Evolutionary conservation across 75 land plant genomes (phyloP).

Genomic region (Chamaecyparis obtusa): DNA sequence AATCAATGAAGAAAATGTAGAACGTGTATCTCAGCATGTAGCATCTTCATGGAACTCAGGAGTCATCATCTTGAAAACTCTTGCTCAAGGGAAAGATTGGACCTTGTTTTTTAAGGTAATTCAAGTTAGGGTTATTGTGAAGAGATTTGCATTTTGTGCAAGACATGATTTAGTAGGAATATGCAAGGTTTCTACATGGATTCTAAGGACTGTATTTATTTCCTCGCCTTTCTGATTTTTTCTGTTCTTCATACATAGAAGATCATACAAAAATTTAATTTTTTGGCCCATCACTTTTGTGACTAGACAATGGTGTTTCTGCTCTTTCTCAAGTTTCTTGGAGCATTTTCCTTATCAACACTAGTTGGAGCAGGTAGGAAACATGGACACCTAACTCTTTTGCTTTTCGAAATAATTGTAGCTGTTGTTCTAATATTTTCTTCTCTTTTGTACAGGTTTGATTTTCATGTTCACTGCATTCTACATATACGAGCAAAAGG

Average conservation of each 20-base stretch:
- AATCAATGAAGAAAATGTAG: conserved; percentile 33
- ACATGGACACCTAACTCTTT: background rate
- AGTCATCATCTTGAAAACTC: background rate
- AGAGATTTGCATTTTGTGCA: background rate
- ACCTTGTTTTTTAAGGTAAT: conserved; percentile 54
- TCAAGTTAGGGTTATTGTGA: background rate
- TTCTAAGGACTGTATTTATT: background rate
- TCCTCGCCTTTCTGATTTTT: background rate
- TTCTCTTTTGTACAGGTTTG: conserved; percentile 28
- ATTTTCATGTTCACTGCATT: conserved; percentile 44
- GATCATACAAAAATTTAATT: background rate
- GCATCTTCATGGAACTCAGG: conserved; percentile 44
- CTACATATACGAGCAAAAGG: conserved; percentile 60
- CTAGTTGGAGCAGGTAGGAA: conserved; percentile 36
- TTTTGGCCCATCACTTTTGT: background rate
- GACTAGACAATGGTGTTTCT: conserved; percentile 25
- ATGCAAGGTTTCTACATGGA: background rate
- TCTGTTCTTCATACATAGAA: background rate
- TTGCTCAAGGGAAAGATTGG: conserved; percentile 50
- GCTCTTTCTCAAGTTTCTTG: conserved; percentile 24
- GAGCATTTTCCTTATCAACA: conserved; percentile 7
- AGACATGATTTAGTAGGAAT: background rate
- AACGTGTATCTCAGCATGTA: conserved; percentile 7
- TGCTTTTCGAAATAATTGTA: background rate
- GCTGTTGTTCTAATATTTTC: background rate